Base-by-base conservation (phyloP, 2,329 filamentous ascomycete species). In the Chrysosphaeria jannelii region DNA sequence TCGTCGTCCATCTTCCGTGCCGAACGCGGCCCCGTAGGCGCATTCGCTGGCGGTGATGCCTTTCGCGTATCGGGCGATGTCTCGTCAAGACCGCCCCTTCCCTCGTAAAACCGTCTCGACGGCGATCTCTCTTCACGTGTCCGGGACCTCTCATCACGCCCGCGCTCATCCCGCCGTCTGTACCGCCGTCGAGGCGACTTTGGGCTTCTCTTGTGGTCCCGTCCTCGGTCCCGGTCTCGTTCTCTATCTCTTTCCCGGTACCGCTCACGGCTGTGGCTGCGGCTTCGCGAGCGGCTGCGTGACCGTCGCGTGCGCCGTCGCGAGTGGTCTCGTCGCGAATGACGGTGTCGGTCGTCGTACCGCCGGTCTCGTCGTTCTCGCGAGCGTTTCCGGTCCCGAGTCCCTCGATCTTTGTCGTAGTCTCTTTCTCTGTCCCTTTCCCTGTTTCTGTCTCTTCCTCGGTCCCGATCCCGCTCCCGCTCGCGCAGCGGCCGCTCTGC, bases 391-490 rank as follows among this genome's bases (percentile, higher is more conserved):
- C 26, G 21, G 7, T 23, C 21, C 9, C 21, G 13, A 3, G 10
- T 20, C 18, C 23, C 22, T 10, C 25, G 20, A 10, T 25, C 19
- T 11, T 11, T 14, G 3, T 25, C 11, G 8, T 14, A 12, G 11
- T 24, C 22, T 5, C 23, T 16, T 4, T 20, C 15, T 8, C 9
- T 19, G 10, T 13, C 25, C 10, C 18, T 16, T 21, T 24, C 20
- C 10, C 16, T 22, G n/a, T 34, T 29, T 23, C 38, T 37, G 20
- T 41, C 37, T 26, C 39, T 37, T 22, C 42, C 42, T 32, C 42
- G 39, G 26, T 41, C 36, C 42, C 42, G 18, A 32, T 34, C 25
- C 41, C 44, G 26, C 32, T 28, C 14, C 27, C 31, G 20, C 33
- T 27, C 35, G 36, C 22, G 36, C n/a, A n/a, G n/a, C n/a, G n/a